Conservation (phyloP, 1,284 basidiomycete species). For the Tilletia walkeri region DNA sequence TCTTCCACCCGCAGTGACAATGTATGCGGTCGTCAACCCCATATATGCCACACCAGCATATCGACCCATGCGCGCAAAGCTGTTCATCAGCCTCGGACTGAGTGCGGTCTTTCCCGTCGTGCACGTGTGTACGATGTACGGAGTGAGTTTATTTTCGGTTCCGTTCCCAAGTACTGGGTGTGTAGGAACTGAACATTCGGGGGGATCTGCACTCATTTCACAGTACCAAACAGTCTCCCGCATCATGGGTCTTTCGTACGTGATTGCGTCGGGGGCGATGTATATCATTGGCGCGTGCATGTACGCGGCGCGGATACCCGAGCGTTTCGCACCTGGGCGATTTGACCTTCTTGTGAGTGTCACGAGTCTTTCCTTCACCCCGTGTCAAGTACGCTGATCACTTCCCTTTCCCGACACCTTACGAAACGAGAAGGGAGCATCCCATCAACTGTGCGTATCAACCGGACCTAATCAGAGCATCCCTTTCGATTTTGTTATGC, state of each 20-base stretch:
- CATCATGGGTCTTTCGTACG: constrained; percentile 45
- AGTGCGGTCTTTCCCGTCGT: constrained; percentile 70
- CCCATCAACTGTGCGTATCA: constrained; percentile 37
- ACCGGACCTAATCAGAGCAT: too few species aligned
- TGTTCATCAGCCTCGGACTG: constrained; percentile 78
- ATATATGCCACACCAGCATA: constrained; percentile 74
- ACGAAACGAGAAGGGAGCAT: constrained; percentile 27
- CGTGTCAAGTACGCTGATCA: not conserved
- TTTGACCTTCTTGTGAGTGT: constrained; percentile 69
- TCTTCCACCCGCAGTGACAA: constrained; percentile 56
- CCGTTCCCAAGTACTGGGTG: not conserved
- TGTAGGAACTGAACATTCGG: too few species aligned
- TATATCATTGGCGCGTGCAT: constrained; percentile 45
- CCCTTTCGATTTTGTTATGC: not conserved
- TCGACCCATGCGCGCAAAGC: constrained; percentile 72
- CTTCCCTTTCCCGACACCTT: not conserved
- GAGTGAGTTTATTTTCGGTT: constrained; percentile 18
- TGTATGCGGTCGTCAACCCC: constrained; percentile 75
- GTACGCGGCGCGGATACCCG: constrained; percentile 73
- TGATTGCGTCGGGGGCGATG: constrained; percentile 38
- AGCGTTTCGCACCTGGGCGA: constrained; percentile 71
- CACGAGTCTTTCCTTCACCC: not conserved
- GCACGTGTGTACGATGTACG: constrained; percentile 63
- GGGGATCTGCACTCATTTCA: constrained; percentile 24
- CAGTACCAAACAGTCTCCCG: constrained; percentile 58